Evolutionary conservation across 2,329 filamentous ascomycete genomes (phyloP), one percentile per base, ranked within the genome.

Genomic region (Ceratocystis diversiconidia): DNA sequence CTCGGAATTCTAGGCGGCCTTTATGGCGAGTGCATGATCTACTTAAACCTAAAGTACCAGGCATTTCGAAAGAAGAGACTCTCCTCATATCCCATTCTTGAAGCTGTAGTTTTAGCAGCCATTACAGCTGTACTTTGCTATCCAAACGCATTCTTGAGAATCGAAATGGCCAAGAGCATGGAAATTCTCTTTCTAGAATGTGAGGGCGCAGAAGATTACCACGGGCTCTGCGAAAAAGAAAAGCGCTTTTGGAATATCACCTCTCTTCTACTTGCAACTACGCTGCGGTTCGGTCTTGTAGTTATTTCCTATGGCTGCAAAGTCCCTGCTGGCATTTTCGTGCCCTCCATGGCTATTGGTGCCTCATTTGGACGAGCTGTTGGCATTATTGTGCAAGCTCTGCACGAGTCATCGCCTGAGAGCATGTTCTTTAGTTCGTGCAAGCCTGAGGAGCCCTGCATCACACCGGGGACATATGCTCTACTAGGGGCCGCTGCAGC

Each of bases 81-180:
- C 3, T 80, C 84, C 1, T 82, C 89, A 68, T 94, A 95, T 74
- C 88, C 92, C 5, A 84, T 97, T 41, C 80, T 92, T 2, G 94
- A 99, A 74, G 89, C 91, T 0, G 92, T 90, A 0, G 75, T 95
- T 17, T 78, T 99, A 50, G 92, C 94, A 1, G 83, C 86, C 0
- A 82, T 85, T 6, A 99, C 94, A 3, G 94, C 92, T 8, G 80
- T 97, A 28, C 80, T 99, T n/a, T 96, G 92, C 75, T 99, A 95
- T 72, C 94, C 92, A 0, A 99, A 99, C 71, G 91, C 89, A 74
- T 97, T 99, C 70, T 74, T 99, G 66, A 82, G 90, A 65, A 96
- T 97, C 71, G 95, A 99, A 75, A 97, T 99, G 94, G 96, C 94
- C 0, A 92, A 97, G 77, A 96, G 91, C 78, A 97, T 99, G 94